Evolutionary conservation across 768 basidiomycete species (phyloP), one percentile per base, ranked within the genome.

Genomic region (Lactarius vividus): DNA sequence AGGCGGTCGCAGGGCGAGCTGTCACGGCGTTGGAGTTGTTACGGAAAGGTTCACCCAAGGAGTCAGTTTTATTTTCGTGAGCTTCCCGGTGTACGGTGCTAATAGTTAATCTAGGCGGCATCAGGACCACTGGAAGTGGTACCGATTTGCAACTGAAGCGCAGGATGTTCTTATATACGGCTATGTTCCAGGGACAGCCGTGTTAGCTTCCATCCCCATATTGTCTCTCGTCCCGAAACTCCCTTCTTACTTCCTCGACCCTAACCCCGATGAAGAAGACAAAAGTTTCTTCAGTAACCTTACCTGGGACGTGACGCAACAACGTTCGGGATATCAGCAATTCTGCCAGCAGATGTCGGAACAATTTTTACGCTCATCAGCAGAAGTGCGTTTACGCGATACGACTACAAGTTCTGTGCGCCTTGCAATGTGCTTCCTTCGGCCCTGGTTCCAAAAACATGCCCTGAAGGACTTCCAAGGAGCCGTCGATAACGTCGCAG

Each of bases 111-210:
- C 0, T 67, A 89, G 88, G 69, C 85, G 85, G 57, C 83, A 84
- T 69, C 74, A 77, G 33, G 83, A 88, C 68, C 84, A 89, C 73
- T 87, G 85, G 86, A 88, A 86, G 74, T 92, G 89, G 90, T 84
- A 87, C 66, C 84, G 84, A 64, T 88, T 85, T 72, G 87, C 88
- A 11, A 78, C 86, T 65, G 90, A 92, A 72, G 86, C 91, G 11
- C 91, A 92, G 72, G 83, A 85, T 65, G 89, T 90, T 39, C 85
- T 92, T 63, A 82, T 91, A 44, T 80, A 88, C 72, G 88, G 87
- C 35, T 83, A 82, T 70, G 84, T 92, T 65, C 88, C 91, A 39
- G 78, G 81, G 26, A 77, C 80, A 26, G 88, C 89, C 10, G 83
- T 92, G 63, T 79, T 89, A 23, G 78, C 88, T 20, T 91, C 91